Evolutionary conservation across 208 protist species (phyloP).

Genomic region (Tritrichomonas musculus): DNA sequence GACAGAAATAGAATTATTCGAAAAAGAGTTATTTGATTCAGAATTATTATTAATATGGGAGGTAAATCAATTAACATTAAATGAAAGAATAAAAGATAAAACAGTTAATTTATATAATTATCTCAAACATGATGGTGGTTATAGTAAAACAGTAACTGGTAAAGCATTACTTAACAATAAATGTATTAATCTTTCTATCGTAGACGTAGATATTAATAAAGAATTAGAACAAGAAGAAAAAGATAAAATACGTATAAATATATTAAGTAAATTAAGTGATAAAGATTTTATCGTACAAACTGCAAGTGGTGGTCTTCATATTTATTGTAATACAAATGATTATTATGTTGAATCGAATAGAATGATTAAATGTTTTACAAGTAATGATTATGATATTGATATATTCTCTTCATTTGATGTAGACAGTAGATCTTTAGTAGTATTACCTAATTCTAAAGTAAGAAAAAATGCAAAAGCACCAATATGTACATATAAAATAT

Average conservation of each 20-base stretch:
- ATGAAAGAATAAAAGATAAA: background rate
- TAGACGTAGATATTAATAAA: background rate
- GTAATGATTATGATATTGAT: background rate
- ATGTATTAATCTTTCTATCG: background rate
- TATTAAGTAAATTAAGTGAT: background rate
- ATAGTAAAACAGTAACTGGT: background rate
- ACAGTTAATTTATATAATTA: background rate
- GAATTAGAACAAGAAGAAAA: background rate
- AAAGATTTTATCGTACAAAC: background rate
- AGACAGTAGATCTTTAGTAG: background rate
- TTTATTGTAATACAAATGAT: background rate
- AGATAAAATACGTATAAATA: background rate
- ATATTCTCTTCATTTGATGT: background rate
- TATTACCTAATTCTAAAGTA: background rate
- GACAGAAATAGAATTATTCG: too few relatives aligned
- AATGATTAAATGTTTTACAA: background rate
- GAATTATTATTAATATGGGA: too few relatives aligned
- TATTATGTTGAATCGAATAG: background rate
- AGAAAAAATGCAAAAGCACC: background rate
- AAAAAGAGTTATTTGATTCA: too few relatives aligned
- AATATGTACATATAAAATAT: background rate
- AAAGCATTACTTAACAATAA: background rate
- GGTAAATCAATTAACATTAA: too few relatives aligned
- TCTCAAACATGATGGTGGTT: background rate
- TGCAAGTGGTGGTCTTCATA: background rate